These are phyloP conservation scores for Lactarius hatsudake DNA, from an alignment of 768 basidiomycete genomes.

Conservation along the genomic window DNA sequence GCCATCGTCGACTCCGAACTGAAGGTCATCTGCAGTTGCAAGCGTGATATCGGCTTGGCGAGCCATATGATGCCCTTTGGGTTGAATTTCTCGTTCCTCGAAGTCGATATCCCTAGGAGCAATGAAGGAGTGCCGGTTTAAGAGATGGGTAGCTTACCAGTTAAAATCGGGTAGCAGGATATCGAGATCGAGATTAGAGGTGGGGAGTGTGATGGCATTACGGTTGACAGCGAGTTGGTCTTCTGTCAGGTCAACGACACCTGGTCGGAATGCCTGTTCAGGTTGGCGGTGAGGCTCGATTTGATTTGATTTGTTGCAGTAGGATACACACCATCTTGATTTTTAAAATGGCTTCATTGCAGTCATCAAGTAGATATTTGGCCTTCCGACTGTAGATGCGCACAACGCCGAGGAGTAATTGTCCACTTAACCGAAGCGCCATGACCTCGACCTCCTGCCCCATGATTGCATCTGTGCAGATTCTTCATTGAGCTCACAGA, in stretches of 20 bases:
- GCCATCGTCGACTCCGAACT: constrained; percentile 56
- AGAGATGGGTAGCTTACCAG: constrained; percentile 48
- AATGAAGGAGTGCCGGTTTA: not conserved
- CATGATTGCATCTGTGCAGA: constrained; percentile 76
- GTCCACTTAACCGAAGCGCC: constrained; percentile 95
- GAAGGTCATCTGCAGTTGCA: constrained; percentile 68
- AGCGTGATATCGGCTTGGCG: constrained; percentile 88
- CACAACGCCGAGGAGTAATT: constrained; percentile 93
- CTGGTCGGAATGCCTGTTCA: constrained; percentile 85
- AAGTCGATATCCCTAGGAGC: constrained; percentile 72
- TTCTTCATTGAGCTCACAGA: not conserved
- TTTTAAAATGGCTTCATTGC: constrained; percentile 92
- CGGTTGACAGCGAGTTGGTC: constrained; percentile 86
- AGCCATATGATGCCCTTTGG: constrained; percentile 78
- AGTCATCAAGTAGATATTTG: constrained; percentile 96
- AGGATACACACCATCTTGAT: constrained; percentile 77
- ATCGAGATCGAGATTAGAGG: constrained; percentile 75
- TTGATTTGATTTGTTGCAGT: not conserved
- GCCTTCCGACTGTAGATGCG: constrained; percentile 98
- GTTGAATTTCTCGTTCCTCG: constrained; percentile 61
- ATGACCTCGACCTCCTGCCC: constrained; percentile 89
- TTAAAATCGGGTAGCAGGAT: constrained; percentile 76
- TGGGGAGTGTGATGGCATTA: constrained; percentile 85
- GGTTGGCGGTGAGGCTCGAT: constrained; percentile 10
- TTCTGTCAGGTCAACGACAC: constrained; percentile 93